Evolutionary conservation across 2,329 filamentous ascomycete species (phyloP), one percentile per base, ranked within the genome.

Genomic region (Ascochyta rabiei): DNA sequence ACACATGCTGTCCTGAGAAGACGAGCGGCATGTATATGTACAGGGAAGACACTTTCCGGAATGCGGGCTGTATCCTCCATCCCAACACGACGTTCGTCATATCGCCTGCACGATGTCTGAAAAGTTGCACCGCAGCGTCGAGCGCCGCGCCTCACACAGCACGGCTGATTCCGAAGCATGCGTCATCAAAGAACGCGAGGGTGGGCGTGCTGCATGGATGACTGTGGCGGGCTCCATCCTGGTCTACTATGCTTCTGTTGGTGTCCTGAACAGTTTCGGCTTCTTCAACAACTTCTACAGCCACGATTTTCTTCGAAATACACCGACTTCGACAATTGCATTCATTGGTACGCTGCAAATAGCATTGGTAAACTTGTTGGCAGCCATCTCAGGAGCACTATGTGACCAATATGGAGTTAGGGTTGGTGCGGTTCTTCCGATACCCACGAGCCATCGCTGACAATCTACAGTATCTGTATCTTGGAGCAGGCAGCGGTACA

Each of bases 361-460:
- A 16, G 76, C 75, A 30, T 68, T 79, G 45, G 76, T 86, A 75
- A 81, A 82, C 63, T 73, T 66, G n/a, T 64, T 81, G 56, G 84
- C 85, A 0, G 82, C 85, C 0, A 59, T 89, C 5, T 80, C 85
- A n/a, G 87, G 87, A 1, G 81, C 81, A 16, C 42, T 87, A 0
- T 89, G 83, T 61, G 88, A 90, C 64, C 79, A 73, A 30, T 84
- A 84, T 50, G 87, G 87, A 0, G 81, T 86, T 0, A 78, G 80
- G 33, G 79, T 76, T 18, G 60, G 79, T 18, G 63, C 7, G 48
- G 2, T 75, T 72, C 24, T 67, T 41, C 26, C 30, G 15, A 23
- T 13, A 3, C 7, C 13, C 13, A 28, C 4, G 21, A 28, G 30
- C 18, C 6, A 67, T 7, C 68, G 31, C 50, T 60, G 12, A 62